A percentile compares a stretch with the other conserved stretches of the same genome.
Conservation (phyloP, 2,329 filamentous ascomycete genomes). For the Xylaria sp. region DNA sequence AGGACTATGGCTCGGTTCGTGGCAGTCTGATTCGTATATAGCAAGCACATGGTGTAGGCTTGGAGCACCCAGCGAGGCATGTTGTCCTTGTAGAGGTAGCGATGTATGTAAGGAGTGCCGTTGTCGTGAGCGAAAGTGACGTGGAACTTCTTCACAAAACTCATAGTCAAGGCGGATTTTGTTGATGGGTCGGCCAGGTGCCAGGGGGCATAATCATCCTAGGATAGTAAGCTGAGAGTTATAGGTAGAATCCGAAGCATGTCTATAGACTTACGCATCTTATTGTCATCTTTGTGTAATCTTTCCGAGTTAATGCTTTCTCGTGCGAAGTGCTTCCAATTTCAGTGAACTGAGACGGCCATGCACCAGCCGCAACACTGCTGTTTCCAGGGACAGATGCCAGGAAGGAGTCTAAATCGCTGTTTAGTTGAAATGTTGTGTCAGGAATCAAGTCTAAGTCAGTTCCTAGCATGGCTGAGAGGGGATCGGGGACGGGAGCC, state of each 20-base stretch:
- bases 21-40: constrained; percentile 54
- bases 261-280: constrained; percentile 42
- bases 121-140: constrained; percentile 51
- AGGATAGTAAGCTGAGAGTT: constrained; percentile 13
- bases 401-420: constrained; percentile 34
- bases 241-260: not conserved
- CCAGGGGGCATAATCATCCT: constrained; percentile 43
- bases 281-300: constrained; percentile 40
- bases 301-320: constrained; percentile 32
- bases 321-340: constrained; percentile 18
- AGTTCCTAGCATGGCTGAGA: constrained; percentile 26
- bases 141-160: constrained; percentile 51
- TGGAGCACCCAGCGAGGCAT: constrained; percentile 56
- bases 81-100: constrained; percentile 54
- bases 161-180: constrained; percentile 53
- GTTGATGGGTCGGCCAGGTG: constrained; percentile 55
- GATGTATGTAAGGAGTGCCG: constrained; percentile 57
- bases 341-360: constrained; percentile 23
- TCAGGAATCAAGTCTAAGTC: constrained; percentile 20
- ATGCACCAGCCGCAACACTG: constrained; percentile 23
- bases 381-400: constrained; percentile 25
- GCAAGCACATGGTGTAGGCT: constrained; percentile 55
- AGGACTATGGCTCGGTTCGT: constrained; percentile 56
- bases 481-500: constrained; percentile 42
- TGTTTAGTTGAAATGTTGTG: constrained; percentile 34